These are phyloP conservation scores for Globisporangium heterothallicum DNA, from an alignment of 352 stramenopile species.

Conservation along the genomic window DNA sequence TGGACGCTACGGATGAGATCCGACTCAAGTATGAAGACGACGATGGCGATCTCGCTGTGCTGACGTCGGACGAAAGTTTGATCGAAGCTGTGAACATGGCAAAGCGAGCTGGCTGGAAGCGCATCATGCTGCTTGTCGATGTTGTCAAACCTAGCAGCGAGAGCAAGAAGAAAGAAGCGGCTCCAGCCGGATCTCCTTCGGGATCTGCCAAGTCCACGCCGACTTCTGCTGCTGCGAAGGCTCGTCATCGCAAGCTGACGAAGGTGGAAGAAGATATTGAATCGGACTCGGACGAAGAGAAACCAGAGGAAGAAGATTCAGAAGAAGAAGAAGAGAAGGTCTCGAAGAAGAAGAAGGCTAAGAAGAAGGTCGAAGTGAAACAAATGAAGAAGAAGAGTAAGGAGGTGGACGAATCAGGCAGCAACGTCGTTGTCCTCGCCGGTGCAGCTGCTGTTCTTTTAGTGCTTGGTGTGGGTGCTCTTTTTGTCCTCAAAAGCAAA, in stretches of 20 bases:
- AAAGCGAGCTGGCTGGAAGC: slow-evolving; percentile 79
- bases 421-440: slow-evolving; percentile 26
- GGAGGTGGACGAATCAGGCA: slow-evolving; percentile 1
- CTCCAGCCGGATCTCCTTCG: slow-evolving; percentile 4
- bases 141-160: slow-evolving; percentile 45
- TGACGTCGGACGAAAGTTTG: slow-evolving; percentile 83
- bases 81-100: slow-evolving; percentile 85
- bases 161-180: slow-evolving; percentile 9
- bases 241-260: slow-evolving; percentile 54
- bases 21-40: slow-evolving; percentile 87
- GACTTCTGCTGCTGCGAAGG: slow-evolving; percentile 18
- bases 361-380: slow-evolving; percentile 36
- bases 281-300: slow-evolving; percentile 26
- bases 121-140: slow-evolving; percentile 77
- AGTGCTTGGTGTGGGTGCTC: slow-evolving; percentile 36
- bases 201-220: slow-evolving; percentile 30
- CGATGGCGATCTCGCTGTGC: slow-evolving; percentile 77
- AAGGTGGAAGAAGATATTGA: slow-evolving; percentile 78
- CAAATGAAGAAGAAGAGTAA: slow-evolving; percentile 15
- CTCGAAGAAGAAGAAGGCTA: slow-evolving; percentile 47
- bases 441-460: slow-evolving; percentile 36
- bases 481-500: slow-evolving; percentile 66
- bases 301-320: slow-evolving; percentile 32
- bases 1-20: slow-evolving; percentile 49
- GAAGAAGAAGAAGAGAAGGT: slow-evolving; percentile 37